These are phyloP conservation scores for Dothideomycetidae sp. DNA, from an alignment of 2,329 filamentous ascomycete genomes.

Conservation along the genomic window DNA sequence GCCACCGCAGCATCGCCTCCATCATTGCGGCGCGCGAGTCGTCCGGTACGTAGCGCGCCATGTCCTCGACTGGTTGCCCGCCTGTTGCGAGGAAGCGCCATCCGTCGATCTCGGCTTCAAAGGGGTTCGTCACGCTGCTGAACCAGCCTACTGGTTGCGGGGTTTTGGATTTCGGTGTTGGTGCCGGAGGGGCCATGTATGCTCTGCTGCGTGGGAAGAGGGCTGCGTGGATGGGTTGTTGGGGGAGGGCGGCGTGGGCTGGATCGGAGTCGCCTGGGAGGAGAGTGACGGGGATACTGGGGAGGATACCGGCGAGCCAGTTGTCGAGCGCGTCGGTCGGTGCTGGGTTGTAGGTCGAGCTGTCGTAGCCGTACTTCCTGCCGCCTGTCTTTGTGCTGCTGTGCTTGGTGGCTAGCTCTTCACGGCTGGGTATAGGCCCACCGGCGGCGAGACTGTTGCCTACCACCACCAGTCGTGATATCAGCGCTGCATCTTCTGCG, in stretches of 20 bases:
- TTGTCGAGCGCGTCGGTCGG: conserved; percentile 74
- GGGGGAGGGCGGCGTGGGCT: conserved; percentile 76
- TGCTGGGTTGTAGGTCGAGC: conserved; percentile 69
- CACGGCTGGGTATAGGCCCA: conserved; percentile 32
- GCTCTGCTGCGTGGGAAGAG: conserved; percentile 68
- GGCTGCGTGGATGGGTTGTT: conserved; percentile 83
- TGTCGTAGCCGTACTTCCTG: conserved; percentile 93
- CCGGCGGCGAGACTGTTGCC: conserved; percentile 63
- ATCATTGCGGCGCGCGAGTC: conserved; percentile 73
- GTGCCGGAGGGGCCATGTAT: conserved; percentile 43
- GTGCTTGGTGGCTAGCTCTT: conserved; percentile 26
- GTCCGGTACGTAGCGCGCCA: conserved; percentile 77
- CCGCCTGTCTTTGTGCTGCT: conserved; percentile 28
- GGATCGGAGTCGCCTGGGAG: conserved; percentile 76
- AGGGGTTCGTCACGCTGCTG: conserved; percentile 82
- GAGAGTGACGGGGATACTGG: conserved; percentile 75
- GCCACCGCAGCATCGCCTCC: conserved; percentile 88
- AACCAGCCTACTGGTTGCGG: conserved; percentile 50
- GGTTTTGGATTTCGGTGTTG: conserved; percentile 11
- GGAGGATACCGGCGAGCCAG: conserved; percentile 68
- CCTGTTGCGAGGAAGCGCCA: conserved; percentile 77
- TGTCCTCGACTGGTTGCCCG: conserved; percentile 86
- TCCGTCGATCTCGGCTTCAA: conserved; percentile 79
- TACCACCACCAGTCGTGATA: conserved; percentile 77
- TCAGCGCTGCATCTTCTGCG: conserved; percentile 48